Base-by-base conservation (phyloP, 192 early-diverging fungal species). In the Chytriomyces confervae region DNA sequence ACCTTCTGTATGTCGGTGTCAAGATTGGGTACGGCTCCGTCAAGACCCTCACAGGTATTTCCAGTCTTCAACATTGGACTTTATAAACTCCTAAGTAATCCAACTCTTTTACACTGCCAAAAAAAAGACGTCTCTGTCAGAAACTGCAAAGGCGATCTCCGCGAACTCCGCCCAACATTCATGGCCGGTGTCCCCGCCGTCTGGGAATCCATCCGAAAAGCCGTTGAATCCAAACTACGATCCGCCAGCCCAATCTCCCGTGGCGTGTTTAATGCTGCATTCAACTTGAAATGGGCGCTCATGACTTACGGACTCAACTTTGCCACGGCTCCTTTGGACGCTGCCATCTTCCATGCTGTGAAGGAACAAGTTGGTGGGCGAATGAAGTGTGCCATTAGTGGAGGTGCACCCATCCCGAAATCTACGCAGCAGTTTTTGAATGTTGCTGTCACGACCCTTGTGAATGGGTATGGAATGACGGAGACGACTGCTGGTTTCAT, bases 401-500 rank as follows among this genome's bases (percentile, higher is more conserved):
- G 95, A 79, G 96, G 97, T 75, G 96, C 96, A 24, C 94, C 94
- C 60, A 86, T 98, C 76, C 92, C 92, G 36, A 43, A 79, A 53
- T 92, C 94, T 53, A 96, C 94, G 46, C 95, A 97, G 76, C 84
- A 89, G 68, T 95, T 97, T 67, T 84, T 98, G 68, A 86, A 89
- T 5, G 88, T 90, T 27, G 78, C 88, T 4, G 75, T 96, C 62
- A 94, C 93, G 79, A 91, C 93, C 16, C 86, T 98, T 77, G 77
- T 96, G 50, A 90, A 92, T 66, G 97, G 95, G 7, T 96, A 94
- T 84, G 95, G 92, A 45, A 87, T 93, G 80, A 92, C 92, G 63
- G 93, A 95, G 84, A 91, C 89, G 36, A 89, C 86, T 69, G 93
- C 72, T 72, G 83, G 48, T 78, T 86, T 90, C 69, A 66, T 89